These are phyloP conservation scores for Neofusicoccum laricinum DNA, from an alignment of 2,329 filamentous ascomycete genomes.

Conservation along the genomic window DNA sequence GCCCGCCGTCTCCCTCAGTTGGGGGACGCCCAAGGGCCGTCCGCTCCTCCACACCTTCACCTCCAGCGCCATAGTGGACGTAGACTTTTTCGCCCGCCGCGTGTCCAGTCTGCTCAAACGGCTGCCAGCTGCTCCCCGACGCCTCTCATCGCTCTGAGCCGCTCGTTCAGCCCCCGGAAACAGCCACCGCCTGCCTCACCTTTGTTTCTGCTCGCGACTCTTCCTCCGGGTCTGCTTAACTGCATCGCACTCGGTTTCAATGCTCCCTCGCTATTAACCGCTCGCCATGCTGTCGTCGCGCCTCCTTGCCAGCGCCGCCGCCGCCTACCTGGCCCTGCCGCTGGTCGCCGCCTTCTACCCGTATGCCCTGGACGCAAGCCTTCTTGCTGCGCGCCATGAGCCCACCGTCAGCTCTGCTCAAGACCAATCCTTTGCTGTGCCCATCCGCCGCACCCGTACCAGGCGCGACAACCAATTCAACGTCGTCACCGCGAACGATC, in stretches of 20 bases:
- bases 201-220: background rate
- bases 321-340: background rate
- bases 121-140: background rate
- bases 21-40: background rate
- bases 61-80: background rate
- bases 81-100: conserved; percentile 4
- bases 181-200: background rate
- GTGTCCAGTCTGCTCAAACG: background rate
- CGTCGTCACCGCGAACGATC: conserved; percentile 35
- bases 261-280: background rate
- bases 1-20: background rate
- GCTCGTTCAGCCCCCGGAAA: conserved; percentile 1
- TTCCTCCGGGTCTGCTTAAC: conserved; percentile 13
- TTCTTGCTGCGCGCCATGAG: conserved; percentile 10
- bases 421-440: conserved; percentile 26
- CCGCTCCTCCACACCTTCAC: conserved; percentile 1
- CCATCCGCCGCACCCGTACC: conserved; percentile 29
- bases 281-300: background rate
- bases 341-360: conserved; percentile 35
- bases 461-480: conserved; percentile 48
- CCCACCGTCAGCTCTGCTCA: background rate
- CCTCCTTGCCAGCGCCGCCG: background rate
- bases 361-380: conserved; percentile 22
- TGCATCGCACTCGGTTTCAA: conserved; percentile 14
- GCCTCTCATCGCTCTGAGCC: background rate